phyloP scores from a whole-genome alignment of 2,329 filamentous ascomycete species.

The Hymenoscyphus infarciens region DNA sequence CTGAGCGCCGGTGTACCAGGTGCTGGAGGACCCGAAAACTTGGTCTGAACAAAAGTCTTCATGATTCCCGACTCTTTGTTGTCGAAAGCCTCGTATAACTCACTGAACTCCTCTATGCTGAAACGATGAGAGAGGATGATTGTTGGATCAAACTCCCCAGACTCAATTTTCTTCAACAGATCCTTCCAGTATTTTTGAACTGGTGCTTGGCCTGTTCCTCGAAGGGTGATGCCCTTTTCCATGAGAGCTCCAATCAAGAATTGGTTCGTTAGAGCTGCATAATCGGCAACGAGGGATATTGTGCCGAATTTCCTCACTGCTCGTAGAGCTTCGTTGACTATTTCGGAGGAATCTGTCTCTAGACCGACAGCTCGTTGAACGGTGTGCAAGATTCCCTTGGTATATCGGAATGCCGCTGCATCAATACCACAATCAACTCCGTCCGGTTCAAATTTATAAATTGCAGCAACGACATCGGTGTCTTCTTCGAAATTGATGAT shows the following conservation, averaged over 20 bases:
- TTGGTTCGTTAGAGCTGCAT: conserved; percentile 50
- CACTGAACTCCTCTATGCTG: conserved; percentile 67
- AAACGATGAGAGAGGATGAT: conserved; percentile 81
- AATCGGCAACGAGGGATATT: conserved; percentile 55
- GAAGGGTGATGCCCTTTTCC: conserved; percentile 61
- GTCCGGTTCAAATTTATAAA: conserved; percentile 57
- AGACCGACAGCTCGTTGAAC: conserved; percentile 51
- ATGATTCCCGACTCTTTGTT: conserved; percentile 66
- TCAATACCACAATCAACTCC: conserved; percentile 65
- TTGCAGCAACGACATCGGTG: conserved; percentile 48
- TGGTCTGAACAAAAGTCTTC: conserved; percentile 68
- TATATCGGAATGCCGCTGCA: conserved; percentile 56
- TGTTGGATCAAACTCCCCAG: conserved; percentile 66
- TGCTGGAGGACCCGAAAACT: conserved; percentile 50
- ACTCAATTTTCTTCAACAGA: conserved; percentile 62
- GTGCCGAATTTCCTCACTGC: conserved; percentile 51
- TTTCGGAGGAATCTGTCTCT: conserved; percentile 61
- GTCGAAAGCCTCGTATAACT: conserved; percentile 60
- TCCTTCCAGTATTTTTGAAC: conserved; percentile 78
- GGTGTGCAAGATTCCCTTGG: conserved; percentile 57
- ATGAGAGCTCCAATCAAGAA: conserved; percentile 64
- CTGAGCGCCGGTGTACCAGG: conserved; percentile 50
- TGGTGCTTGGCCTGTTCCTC: conserved; percentile 62
- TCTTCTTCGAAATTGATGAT: conserved; percentile 54
- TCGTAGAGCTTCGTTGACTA: conserved; percentile 54